Evolutionary conservation across 331 rosid genomes (phyloP).

Genomic region (Quercus lobata): DNA sequence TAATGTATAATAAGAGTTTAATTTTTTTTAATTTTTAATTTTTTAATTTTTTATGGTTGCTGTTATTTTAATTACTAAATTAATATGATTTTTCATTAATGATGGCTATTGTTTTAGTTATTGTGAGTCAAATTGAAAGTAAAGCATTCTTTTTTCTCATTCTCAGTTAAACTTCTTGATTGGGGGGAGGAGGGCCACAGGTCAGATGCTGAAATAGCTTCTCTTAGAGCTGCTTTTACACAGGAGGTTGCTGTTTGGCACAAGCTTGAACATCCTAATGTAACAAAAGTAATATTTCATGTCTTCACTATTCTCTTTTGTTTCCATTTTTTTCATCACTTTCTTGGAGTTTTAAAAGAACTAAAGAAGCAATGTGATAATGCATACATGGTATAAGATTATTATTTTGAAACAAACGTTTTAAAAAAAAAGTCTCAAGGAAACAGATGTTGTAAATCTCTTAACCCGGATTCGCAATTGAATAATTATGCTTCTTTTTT

Average conservation of each 20-base stretch:
- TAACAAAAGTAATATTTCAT: constrained; percentile 63
- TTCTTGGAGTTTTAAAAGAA: not conserved
- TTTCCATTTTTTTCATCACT: constrained; percentile 1
- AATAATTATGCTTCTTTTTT: not conserved
- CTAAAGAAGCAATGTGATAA: not conserved
- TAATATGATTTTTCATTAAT: not conserved
- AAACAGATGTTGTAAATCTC: constrained; percentile 3
- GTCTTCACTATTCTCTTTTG: not conserved
- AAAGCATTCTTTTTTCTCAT: constrained; percentile 24
- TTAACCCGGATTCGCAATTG: constrained; percentile 1
- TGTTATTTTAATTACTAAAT: constrained; percentile 3
- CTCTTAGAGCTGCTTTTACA: constrained; percentile 91
- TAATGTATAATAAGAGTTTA: not conserved
- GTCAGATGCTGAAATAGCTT: constrained; percentile 94
- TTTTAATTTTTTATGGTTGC: not conserved
- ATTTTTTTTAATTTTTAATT: constrained; percentile 6
- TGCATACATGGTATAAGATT: not conserved
- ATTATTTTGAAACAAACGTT: not conserved
- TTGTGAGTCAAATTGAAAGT: constrained; percentile 17
- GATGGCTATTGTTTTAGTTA: not conserved
- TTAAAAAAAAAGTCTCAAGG: not conserved
- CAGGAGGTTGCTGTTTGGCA: constrained; percentile 99
- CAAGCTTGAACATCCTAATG: constrained; percentile 98
- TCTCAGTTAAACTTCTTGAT: constrained; percentile 91
- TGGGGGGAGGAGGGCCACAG: constrained; percentile 99